Evolutionary conservation across 2,329 filamentous ascomycete genomes (phyloP).

Genomic region (Cladophialophora psammophila): DNA sequence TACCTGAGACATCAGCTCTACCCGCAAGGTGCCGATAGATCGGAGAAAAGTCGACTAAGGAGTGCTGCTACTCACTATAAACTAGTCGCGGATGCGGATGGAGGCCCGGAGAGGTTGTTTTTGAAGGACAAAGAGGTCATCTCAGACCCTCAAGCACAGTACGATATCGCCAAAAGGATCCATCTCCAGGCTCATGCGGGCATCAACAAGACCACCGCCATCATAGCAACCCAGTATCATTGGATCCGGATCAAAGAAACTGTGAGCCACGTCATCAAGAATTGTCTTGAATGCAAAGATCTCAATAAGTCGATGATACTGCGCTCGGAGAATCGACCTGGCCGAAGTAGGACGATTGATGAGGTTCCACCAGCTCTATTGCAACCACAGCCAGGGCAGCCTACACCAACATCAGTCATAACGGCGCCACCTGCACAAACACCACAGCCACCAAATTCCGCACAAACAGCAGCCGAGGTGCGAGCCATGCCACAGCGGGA

Average conservation of each 20-base stretch:
- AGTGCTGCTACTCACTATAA: slow-evolving; percentile 97
- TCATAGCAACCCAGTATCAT: slow-evolving; percentile 91
- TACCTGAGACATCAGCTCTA: slow-evolving; percentile 96
- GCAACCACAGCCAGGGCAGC: slow-evolving; percentile 12
- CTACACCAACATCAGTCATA: not conserved
- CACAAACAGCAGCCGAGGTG: slow-evolving; percentile 20
- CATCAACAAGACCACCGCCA: slow-evolving; percentile 97
- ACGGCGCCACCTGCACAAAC: not conserved
- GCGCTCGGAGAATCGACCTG: slow-evolving; percentile 41
- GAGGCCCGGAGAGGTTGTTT: slow-evolving; percentile 77
- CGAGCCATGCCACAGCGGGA: slow-evolving; percentile 24
- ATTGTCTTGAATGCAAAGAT: slow-evolving; percentile 89
- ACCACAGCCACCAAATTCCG: not conserved
- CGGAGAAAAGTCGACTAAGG: slow-evolving; percentile 92
- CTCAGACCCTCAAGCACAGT: slow-evolving; percentile 85
- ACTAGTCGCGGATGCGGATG: slow-evolving; percentile 63
- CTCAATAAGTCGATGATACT: slow-evolving; percentile 64
- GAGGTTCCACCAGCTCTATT: slow-evolving; percentile 27
- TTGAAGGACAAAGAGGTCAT: slow-evolving; percentile 98
- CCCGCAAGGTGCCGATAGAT: slow-evolving; percentile 88
- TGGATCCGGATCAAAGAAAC: slow-evolving; percentile 99
- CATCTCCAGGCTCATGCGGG: slow-evolving; percentile 83
- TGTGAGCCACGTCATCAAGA: slow-evolving; percentile 90
- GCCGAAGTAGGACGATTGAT: slow-evolving; percentile 40
- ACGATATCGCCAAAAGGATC: slow-evolving; percentile 81